These are phyloP conservation scores for Rhododendron kiyosumense DNA, from an alignment of 148 eudicot species.

Conservation along the genomic window DNA sequence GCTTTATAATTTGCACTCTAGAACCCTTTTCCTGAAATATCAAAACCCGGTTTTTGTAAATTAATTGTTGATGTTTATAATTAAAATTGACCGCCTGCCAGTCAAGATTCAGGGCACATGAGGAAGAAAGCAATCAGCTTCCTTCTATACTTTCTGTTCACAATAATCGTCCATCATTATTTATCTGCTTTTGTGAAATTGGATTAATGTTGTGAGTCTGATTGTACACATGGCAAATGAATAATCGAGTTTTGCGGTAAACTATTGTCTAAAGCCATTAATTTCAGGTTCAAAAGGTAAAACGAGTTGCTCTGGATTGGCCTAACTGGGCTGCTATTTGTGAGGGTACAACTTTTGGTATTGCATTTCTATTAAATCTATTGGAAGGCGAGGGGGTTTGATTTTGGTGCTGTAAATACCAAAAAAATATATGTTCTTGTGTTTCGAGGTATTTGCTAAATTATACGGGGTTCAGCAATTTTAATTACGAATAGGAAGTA, in stretches of 20 bases:
- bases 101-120: not conserved
- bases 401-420: no score
- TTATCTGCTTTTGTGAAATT: not conserved
- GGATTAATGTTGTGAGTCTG: not conserved
- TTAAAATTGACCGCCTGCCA: constrained; percentile 4
- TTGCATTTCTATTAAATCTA: constrained; percentile 19
- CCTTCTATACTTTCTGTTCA: not conserved
- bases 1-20: no score
- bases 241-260: not conserved
- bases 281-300: constrained; percentile 12
- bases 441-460: no score
- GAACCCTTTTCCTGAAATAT: not conserved
- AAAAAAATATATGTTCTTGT: no score
- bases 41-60: not conserved
- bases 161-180: not conserved
- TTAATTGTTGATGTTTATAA: not conserved
- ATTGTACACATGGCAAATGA: not conserved
- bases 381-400: no score
- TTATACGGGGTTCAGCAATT: no score
- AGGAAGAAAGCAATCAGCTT: not conserved
- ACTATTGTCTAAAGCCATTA: not conserved
- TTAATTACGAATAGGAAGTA: no score
- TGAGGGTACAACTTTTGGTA: constrained; percentile 29
- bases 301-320: constrained; percentile 20
- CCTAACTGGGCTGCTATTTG: constrained; percentile 24